Conservation (phyloP, 495 filamentous ascomycete species). For the Hypoxylon cercidicola region DNA sequence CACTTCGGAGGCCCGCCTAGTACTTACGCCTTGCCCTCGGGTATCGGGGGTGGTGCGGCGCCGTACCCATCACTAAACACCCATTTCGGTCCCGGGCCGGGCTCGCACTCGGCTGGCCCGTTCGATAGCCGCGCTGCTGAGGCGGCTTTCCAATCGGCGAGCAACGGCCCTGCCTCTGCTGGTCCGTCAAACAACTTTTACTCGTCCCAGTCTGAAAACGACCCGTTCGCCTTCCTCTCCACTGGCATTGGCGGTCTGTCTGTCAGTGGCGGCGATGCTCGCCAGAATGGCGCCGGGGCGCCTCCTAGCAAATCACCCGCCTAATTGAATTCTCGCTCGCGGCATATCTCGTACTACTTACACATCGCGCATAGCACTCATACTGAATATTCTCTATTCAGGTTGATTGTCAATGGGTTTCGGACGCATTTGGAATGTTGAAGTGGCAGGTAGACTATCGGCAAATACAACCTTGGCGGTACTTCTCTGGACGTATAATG, state of each 20-base stretch:
- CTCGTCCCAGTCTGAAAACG: constrained; percentile 67
- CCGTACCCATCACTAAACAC: constrained; percentile 88
- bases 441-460: constrained; percentile 40
- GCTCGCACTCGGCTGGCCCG: constrained; percentile 82
- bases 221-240: constrained; percentile 92
- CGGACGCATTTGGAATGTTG: constrained; percentile 46
- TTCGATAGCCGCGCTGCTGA: constrained; percentile 95
- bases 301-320: constrained; percentile 72
- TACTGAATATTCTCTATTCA: constrained; percentile 35
- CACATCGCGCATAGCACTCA: constrained; percentile 15
- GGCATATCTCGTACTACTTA: no score
- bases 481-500: constrained; percentile 50
- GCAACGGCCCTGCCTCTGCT: constrained; percentile 74
- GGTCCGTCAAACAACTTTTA: constrained; percentile 70
- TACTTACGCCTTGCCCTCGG: constrained; percentile 91
- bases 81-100: constrained; percentile 74
- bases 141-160: constrained; percentile 88
- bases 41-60: constrained; percentile 79
- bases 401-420: constrained; percentile 43
- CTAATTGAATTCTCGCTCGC: constrained; percentile 48
- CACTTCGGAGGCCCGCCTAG: constrained; percentile 89
- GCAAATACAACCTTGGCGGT: constrained; percentile 50
- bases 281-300: constrained; percentile 77
- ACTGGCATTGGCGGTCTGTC: constrained; percentile 81
- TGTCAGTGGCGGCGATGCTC: constrained; percentile 82